Base-by-base conservation (phyloP, 2,329 filamentous ascomycete genomes). In the Chaetomium olivaceum region DNA sequence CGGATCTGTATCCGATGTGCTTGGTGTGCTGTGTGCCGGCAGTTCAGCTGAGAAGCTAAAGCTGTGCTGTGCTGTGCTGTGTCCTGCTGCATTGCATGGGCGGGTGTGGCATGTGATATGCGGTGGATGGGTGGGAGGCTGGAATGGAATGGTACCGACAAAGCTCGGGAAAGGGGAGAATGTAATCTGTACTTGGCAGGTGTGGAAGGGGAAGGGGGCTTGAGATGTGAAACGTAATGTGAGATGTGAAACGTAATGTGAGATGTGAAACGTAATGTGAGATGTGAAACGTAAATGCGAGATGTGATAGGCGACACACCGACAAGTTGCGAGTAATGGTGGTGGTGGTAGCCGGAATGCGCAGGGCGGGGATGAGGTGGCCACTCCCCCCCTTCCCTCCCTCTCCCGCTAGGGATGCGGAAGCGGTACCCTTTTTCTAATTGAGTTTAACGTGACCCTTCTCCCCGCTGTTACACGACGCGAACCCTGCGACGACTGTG, bases 221-320 rank as follows among this genome's bases (percentile, higher is more conserved):
- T 36, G 33, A 46, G 39, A 16, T n/a, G 21, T 39, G 19, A 36
- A n/a, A n/a, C n/a, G n/a, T n/a, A n/a, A n/a, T 51, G 6, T 52
- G 51, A 54, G 25, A n/a, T 54, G 51, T n/a, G 51, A 54, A 7
- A 48, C 29, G 51, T 29, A 54, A 48, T 48, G 46, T 48, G 46
- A 23, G n/a, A 48, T 21, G 48, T 61, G 46, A 61, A n/a, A n/a
- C n/a, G n/a, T n/a, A n/a, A n/a, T 51, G 6, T 52, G 51, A 54
- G 25, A n/a, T 54, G 51, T n/a, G 51, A 54, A 7, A 48, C 29
- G 51, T 29, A 25, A 54, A 48, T 48, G 46, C 23, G 46, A 23
- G n/a, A 48, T 21, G 48, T 61, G 46, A 61, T 50, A 61, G 36
- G 58, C 46, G 50, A 43, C 4, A 23, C 19, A 16, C 16, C 46